Conservation (phyloP, 139 green algal species). For the Desmodesmus armatus region DNA sequence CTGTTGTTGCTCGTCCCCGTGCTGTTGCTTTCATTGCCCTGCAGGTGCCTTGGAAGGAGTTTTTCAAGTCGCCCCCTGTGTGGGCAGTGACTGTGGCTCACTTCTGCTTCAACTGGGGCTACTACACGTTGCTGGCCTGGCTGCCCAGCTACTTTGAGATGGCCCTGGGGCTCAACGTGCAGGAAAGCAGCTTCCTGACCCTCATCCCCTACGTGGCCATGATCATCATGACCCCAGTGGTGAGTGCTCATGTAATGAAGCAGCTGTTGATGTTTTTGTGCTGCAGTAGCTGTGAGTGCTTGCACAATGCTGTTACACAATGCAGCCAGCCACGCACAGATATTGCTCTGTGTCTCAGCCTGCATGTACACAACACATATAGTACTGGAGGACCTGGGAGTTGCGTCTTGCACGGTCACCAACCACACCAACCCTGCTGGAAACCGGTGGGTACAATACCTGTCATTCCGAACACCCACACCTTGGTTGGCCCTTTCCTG, state of each 20-base stretch:
- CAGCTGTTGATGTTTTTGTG: not conserved
- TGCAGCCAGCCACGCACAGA: too few relatives aligned
- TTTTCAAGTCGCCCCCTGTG: conserved; percentile 82
- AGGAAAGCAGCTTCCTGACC: conserved; percentile 57
- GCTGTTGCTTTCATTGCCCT: too few relatives aligned
- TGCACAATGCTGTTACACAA: not conserved
- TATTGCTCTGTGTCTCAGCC: too few relatives aligned
- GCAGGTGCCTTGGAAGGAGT: conserved; percentile 90
- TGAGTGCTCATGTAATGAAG: conserved; percentile 48
- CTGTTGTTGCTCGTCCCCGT: too few relatives aligned
- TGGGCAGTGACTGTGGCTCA: conserved; percentile 95
- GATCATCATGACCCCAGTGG: conserved; percentile 87
- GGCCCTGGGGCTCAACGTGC: conserved; percentile 87
- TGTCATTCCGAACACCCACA: too few relatives aligned
- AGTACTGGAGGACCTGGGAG: too few relatives aligned
- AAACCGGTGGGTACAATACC: too few relatives aligned
- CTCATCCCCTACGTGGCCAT: conserved; percentile 84
- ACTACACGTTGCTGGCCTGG: conserved; percentile 98
- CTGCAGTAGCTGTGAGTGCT: not conserved
- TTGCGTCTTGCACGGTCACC: too few relatives aligned
- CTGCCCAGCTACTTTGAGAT: conserved; percentile 98
- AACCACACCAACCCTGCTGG: too few relatives aligned
- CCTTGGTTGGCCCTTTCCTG: conserved; percentile 36
- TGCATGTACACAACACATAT: too few relatives aligned
- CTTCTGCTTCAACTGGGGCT: conserved; percentile 99